These are phyloP conservation scores for Phallus indusiatus DNA, from an alignment of 768 basidiomycete genomes.

Conservation along the genomic window DNA sequence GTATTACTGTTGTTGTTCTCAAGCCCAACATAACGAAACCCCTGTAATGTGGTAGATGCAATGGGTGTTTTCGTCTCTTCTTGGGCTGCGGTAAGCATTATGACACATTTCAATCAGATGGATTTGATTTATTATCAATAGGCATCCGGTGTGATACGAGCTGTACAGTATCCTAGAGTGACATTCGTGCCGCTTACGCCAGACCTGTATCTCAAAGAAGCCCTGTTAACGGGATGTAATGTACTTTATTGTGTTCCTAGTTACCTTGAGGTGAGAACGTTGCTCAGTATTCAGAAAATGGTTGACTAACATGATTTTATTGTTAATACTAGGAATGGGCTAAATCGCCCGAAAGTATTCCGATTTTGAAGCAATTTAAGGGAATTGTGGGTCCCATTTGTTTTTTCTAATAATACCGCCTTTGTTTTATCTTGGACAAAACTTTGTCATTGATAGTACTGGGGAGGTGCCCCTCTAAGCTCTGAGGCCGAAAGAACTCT, in stretches of 20 bases:
- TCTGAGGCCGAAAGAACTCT: not conserved
- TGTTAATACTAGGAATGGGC: slow-evolving; percentile 15
- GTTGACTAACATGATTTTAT: not conserved
- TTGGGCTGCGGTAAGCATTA: slow-evolving; percentile 7
- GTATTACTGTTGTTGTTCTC: not conserved
- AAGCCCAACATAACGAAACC: not conserved
- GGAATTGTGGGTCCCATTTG: slow-evolving; percentile 10
- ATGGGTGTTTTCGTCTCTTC: slow-evolving; percentile 1
- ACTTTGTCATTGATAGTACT: not conserved
- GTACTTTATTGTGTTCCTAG: slow-evolving; percentile 16
- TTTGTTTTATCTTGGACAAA: not conserved
- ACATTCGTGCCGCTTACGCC: slow-evolving; percentile 17
- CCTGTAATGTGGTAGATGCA: slow-evolving; percentile 1
- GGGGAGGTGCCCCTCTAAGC: not conserved
- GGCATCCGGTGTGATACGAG: slow-evolving; percentile 13
- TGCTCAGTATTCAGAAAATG: not conserved
- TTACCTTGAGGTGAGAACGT: slow-evolving; percentile 18
- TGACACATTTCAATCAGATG: slow-evolving; percentile 9
- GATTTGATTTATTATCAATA: not conserved
- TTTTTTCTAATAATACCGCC: not conserved
- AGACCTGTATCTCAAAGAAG: slow-evolving; percentile 11
- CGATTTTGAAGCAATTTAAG: slow-evolving; percentile 7
- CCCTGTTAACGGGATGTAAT: slow-evolving; percentile 8
- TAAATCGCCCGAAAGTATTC: slow-evolving; percentile 8
- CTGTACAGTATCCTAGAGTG: slow-evolving; percentile 12